These are phyloP conservation scores for Triticum monococcum DNA, from an alignment of 176 grass and related monocot species.

Conservation along the genomic window DNA sequence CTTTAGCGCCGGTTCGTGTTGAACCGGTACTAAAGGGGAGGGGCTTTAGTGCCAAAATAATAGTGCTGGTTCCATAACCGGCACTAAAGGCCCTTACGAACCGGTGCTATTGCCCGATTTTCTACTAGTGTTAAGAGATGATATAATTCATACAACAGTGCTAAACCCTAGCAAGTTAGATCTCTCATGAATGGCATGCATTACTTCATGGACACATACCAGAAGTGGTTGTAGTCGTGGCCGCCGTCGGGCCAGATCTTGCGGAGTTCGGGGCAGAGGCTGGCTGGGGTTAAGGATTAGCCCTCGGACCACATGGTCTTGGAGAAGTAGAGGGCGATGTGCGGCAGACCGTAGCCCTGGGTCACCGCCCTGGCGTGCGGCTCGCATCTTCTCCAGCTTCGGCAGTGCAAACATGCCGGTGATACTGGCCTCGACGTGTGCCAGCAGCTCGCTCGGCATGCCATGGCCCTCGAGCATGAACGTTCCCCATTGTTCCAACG, in stretches of 20 bases:
- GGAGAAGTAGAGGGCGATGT: slow-evolving; percentile 95
- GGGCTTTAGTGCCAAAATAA: too few species aligned
- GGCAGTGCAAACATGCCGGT: slow-evolving; percentile 78
- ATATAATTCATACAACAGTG: too few species aligned
- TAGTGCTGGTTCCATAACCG: too few species aligned
- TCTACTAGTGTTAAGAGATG: too few species aligned
- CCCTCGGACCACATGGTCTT: slow-evolving; percentile 99
- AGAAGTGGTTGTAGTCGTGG: background rate
- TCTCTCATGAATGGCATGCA: too few species aligned
- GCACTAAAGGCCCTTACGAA: too few species aligned
- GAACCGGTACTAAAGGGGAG: too few species aligned
- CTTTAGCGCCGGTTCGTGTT: too few species aligned
- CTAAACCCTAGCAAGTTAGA: too few species aligned
- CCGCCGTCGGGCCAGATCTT: slow-evolving; percentile 74
- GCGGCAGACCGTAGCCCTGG: slow-evolving; percentile 76
- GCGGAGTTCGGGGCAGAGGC: slow-evolving; percentile 60
- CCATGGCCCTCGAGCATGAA: slow-evolving; percentile 71
- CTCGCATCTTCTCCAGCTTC: slow-evolving; percentile 57
- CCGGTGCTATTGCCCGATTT: too few species aligned
- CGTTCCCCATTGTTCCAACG: slow-evolving; percentile 76
- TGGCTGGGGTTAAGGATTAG: slow-evolving; percentile 71
- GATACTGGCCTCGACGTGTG: slow-evolving; percentile 50
- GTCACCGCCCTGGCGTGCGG: slow-evolving; percentile 48
- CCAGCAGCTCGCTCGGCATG: slow-evolving; percentile 39
- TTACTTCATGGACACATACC: too few species aligned